Evolutionary conservation across 2,329 filamentous ascomycete genomes (phyloP).

Genomic region (Torrubiellomyces zombiae): DNA sequence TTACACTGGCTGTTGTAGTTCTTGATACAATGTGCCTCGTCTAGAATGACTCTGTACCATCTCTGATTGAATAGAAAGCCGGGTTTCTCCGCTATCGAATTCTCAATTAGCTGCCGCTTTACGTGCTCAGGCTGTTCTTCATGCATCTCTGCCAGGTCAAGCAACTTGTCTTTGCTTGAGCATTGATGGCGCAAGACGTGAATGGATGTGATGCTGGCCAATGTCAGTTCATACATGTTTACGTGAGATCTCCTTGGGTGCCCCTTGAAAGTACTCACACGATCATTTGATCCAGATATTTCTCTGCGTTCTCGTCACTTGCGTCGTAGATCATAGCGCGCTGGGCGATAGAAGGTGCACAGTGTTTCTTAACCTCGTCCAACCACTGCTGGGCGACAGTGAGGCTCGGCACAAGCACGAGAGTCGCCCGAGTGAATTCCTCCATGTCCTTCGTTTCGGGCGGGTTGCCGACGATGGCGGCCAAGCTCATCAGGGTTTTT

Average conservation of each 20-base stretch:
- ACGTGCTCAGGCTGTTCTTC: no score
- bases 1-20: conserved; percentile 21
- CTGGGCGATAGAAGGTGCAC: not conserved
- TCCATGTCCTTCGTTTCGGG: conserved; percentile 19
- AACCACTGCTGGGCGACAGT: conserved; percentile 13
- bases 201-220: conserved; percentile 14
- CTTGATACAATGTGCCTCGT: conserved; percentile 41
- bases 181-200: conserved; percentile 9
- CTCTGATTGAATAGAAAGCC: conserved; percentile 12
- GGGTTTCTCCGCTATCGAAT: conserved; percentile 22
- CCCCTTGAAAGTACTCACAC: conserved; percentile 1
- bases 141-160: not conserved
- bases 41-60: conserved; percentile 36
- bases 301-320: not conserved
- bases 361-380: conserved; percentile 11
- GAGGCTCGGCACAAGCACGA: conserved; percentile 15
- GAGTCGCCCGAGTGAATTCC: conserved; percentile 17
- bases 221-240: not conserved
- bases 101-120: no score
- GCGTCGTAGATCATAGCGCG: conserved; percentile 5
- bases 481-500: conserved; percentile 59
- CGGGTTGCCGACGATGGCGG: conserved; percentile 48
- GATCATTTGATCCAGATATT: not conserved
- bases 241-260: not conserved
- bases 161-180: conserved; percentile 1